Evolutionary conservation across 805 yeast species (phyloP).

Genomic region (Candida andamanensis): DNA sequence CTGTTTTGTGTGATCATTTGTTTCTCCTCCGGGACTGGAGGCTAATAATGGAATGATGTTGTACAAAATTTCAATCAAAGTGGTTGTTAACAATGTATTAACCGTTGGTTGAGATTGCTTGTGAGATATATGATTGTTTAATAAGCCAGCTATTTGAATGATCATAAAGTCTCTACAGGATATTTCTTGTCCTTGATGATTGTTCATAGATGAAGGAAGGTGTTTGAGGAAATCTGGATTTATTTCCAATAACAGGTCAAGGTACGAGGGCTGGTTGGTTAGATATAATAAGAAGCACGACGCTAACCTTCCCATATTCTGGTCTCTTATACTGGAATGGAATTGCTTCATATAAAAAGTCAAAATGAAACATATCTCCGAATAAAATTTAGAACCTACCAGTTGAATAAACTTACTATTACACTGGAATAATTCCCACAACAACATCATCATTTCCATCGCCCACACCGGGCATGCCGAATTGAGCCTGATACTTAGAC

Average conservation of each 20-base stretch:
- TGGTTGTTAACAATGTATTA: constrained; percentile 28
- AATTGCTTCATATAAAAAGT: constrained; percentile 54
- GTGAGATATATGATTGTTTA: constrained; percentile 17
- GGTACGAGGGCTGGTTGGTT: constrained; percentile 34
- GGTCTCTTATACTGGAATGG: constrained; percentile 32
- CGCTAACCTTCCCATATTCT: constrained; percentile 44
- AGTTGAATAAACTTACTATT: constrained; percentile 51
- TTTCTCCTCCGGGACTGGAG: constrained; percentile 14
- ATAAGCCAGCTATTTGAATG: constrained; percentile 44
- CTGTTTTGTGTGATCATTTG: constrained; percentile 18
- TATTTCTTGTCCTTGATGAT: constrained; percentile 10
- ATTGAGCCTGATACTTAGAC: constrained; percentile 1
- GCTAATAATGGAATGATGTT: constrained; percentile 45
- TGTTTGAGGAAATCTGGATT: constrained; percentile 41
- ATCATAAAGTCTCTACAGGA: constrained; percentile 64
- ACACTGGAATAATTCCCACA: constrained; percentile 77
- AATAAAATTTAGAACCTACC: constrained; percentile 38
- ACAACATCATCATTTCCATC: constrained; percentile 52
- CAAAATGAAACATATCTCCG: constrained; percentile 50
- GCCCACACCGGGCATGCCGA: constrained; percentile 41
- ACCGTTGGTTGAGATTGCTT: constrained; percentile 20
- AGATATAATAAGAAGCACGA: constrained; percentile 50
- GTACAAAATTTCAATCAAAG: constrained; percentile 55
- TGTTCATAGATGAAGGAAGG: constrained; percentile 46
- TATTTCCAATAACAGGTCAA: constrained; percentile 40